A percentile compares a stretch with the other conserved stretches of the same genome.
phyloP scores from a whole-genome alignment of 208 protist species.

The Trypanosoma cruzi region DNA sequence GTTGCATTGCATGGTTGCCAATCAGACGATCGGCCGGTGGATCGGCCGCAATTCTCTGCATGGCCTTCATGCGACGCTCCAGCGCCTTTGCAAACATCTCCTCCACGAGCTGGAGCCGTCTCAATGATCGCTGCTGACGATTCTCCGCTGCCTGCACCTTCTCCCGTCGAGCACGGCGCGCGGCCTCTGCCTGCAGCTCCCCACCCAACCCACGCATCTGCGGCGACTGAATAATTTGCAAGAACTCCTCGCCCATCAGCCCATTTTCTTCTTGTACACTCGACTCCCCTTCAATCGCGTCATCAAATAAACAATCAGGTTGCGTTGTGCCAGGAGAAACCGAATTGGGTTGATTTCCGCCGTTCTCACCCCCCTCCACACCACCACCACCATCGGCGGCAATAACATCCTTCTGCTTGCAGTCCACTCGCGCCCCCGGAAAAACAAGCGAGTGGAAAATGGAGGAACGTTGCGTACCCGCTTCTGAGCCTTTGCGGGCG shows the following conservation, averaged over 20 bases:
- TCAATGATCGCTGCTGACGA: conserved; percentile 33
- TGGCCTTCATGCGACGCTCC: conserved; percentile 64
- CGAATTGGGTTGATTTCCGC: neutral
- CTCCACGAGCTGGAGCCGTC: conserved; percentile 74
- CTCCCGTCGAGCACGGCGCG: conserved; percentile 35
- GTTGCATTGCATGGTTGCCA: conserved; percentile 66
- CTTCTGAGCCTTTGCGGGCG: neutral
- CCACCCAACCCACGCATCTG: neutral
- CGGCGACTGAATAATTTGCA: conserved; percentile 20
- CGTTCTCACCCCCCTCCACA: neutral
- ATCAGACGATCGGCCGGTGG: conserved; percentile 89
- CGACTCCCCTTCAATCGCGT: conserved; percentile 23
- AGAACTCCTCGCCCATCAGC: conserved; percentile 26
- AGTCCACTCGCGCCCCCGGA: neutral
- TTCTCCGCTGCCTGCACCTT: conserved; percentile 50
- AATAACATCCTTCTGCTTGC: neutral
- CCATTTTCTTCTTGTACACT: conserved; percentile 30
- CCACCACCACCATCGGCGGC: neutral
- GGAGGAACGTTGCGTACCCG: neutral
- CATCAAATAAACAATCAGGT: neutral
- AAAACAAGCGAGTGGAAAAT: neutral
- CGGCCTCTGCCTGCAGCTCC: conserved; percentile 28
- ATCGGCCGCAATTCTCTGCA: conserved; percentile 72
- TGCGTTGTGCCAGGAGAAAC: neutral
- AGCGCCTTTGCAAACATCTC: conserved; percentile 67